Evolutionary conservation across 2,329 filamentous ascomycete genomes (phyloP).

Genomic region (Fusarium coicis): DNA sequence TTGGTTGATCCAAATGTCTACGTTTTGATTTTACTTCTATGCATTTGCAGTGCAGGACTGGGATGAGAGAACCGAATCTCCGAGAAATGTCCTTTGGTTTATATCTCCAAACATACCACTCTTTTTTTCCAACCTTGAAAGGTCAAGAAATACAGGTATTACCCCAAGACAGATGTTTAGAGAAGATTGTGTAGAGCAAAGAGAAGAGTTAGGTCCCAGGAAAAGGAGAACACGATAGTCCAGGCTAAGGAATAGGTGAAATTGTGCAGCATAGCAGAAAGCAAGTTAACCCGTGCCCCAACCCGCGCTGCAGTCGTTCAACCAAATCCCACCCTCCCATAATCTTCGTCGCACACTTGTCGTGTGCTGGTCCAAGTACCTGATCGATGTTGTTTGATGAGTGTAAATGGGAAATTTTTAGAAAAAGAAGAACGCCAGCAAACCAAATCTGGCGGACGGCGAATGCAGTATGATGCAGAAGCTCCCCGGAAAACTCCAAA

Average conservation of each 20-base stretch:
- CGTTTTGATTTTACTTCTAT: slow-evolving; percentile 37
- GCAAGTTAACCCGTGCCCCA: slow-evolving; percentile 43
- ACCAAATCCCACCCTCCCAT: slow-evolving; percentile 36
- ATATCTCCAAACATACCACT: slow-evolving; percentile 23
- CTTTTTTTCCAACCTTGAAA: slow-evolving; percentile 9
- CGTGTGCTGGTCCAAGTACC: slow-evolving; percentile 33
- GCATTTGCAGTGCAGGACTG: slow-evolving; percentile 8
- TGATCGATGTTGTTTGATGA: slow-evolving; percentile 28
- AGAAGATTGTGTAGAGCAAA: slow-evolving; percentile 40
- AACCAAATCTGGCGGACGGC: slow-evolving; percentile 37
- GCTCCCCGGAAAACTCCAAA: slow-evolving; percentile 44
- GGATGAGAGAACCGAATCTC: slow-evolving; percentile 18
- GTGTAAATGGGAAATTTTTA: slow-evolving; percentile 25
- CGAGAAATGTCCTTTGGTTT: slow-evolving; percentile 26
- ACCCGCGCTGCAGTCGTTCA: slow-evolving; percentile 41
- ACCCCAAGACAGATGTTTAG: slow-evolving; percentile 29
- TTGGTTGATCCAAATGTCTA: slow-evolving; percentile 30
- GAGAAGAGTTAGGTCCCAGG: slow-evolving; percentile 20
- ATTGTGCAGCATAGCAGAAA: slow-evolving; percentile 47
- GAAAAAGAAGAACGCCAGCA: slow-evolving; percentile 28
- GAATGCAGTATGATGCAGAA: slow-evolving; percentile 41
- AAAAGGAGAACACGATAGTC: slow-evolving; percentile 20
- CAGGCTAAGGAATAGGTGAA: slow-evolving; percentile 40
- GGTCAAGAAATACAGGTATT: slow-evolving; percentile 10
- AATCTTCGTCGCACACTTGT: slow-evolving; percentile 33